Percentiles rank a stretch among this genome's conserved stretches.
These are phyloP conservation scores for Pichia insulana DNA, from an alignment of 805 yeast species.

Conservation along the genomic window DNA sequence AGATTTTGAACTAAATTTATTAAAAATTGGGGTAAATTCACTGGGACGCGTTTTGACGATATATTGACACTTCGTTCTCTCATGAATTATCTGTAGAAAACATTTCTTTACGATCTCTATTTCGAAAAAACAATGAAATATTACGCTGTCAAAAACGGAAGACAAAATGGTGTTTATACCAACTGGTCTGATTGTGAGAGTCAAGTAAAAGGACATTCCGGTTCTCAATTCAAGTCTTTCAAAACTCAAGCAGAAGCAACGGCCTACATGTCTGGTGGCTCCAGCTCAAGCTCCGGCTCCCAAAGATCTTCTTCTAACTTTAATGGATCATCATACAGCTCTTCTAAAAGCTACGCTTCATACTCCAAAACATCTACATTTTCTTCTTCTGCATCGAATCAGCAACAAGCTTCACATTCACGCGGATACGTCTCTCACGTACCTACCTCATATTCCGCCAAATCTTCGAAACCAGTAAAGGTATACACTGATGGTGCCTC, in stretches of 20 bases:
- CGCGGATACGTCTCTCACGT: background rate
- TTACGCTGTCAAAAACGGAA: slow-evolving; percentile 52
- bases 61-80: too few relatives aligned
- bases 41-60: too few relatives aligned
- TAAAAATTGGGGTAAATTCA: too few relatives aligned
- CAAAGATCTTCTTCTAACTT: background rate
- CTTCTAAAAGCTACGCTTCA: background rate
- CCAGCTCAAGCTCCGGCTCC: slow-evolving; percentile 1
- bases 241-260: slow-evolving; percentile 39
- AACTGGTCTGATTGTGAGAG: slow-evolving; percentile 51
- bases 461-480: background rate
- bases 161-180: slow-evolving; percentile 45
- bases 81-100: too few relatives aligned
- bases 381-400: background rate
- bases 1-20: too few relatives aligned
- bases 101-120: background rate
- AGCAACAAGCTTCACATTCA: background rate
- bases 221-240: slow-evolving; percentile 54
- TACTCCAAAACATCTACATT: background rate
- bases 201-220: slow-evolving; percentile 47
- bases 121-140: slow-evolving; percentile 10
- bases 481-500: slow-evolving; percentile 79
- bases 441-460: slow-evolving; percentile 1
- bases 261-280: slow-evolving; percentile 26
- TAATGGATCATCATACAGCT: background rate